phyloP scores from a whole-genome alignment of 1,139 yeast species.

The Geotrichum candidum region DNA sequence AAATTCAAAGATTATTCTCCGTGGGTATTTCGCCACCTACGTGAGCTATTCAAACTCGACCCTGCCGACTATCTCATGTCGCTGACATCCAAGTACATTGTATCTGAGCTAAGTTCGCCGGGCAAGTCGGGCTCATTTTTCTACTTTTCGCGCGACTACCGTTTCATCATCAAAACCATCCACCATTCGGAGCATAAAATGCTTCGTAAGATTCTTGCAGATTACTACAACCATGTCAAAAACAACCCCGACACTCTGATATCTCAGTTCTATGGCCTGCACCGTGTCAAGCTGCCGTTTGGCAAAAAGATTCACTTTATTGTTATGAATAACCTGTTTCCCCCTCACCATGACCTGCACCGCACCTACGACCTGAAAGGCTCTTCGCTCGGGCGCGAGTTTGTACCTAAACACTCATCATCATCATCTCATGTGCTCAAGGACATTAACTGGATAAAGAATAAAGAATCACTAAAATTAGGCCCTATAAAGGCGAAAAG shows the following conservation, averaged over 20 bases:
- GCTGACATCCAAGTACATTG: conserved; percentile 83
- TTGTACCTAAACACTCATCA: conserved; percentile 16
- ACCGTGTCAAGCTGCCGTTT: conserved; percentile 84
- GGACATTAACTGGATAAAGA: conserved; percentile 81
- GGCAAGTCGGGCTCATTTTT: conserved; percentile 96
- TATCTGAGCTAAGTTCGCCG: conserved; percentile 89
- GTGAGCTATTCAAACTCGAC: conserved; percentile 75
- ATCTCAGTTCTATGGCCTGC: conserved; percentile 92
- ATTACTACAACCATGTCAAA: conserved; percentile 75
- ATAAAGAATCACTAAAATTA: conserved; percentile 54
- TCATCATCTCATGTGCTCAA: conserved; percentile 40
- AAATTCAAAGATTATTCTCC: conserved; percentile 96
- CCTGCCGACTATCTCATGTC: conserved; percentile 94
- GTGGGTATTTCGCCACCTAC: conserved; percentile 79
- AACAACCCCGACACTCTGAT: conserved; percentile 80
- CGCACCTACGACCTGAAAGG: conserved; percentile 88
- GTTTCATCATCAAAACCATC: conserved; percentile 90
- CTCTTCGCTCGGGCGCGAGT: conserved; percentile 72
- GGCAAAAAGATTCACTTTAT: conserved; percentile 83
- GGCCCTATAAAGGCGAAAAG: conserved; percentile 62
- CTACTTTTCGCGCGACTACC: conserved; percentile 86
- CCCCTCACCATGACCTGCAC: conserved; percentile 86
- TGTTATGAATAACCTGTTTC: conserved; percentile 95
- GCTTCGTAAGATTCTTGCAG: conserved; percentile 63
- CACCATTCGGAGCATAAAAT: conserved; percentile 90